Evolutionary conservation across 768 basidiomycete genomes (phyloP).

Genomic region (Pilatotrama ljubarskyi): DNA sequence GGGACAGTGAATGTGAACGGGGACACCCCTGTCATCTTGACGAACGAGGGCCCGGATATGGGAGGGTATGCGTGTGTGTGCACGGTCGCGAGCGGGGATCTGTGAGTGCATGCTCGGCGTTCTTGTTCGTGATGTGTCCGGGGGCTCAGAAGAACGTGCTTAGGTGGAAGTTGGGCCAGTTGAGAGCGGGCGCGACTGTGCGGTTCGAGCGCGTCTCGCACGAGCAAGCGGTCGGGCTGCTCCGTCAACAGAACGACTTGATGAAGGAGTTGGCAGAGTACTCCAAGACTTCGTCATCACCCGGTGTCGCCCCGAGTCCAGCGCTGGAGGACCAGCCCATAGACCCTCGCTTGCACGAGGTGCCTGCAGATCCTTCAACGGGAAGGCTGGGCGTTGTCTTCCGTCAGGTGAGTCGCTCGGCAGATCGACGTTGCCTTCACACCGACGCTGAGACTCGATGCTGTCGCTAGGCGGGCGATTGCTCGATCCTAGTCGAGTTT

Average conservation of each 20-base stretch:
- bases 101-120: conserved; percentile 36
- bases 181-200: conserved; percentile 56
- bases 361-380: conserved; percentile 16
- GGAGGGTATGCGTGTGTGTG: conserved; percentile 62
- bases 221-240: conserved; percentile 36
- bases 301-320: not conserved
- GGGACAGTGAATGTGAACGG: conserved; percentile 65
- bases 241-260: conserved; percentile 32
- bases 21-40: conserved; percentile 67
- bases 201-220: conserved; percentile 53
- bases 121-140: not conserved
- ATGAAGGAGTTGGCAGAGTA: conserved; percentile 26
- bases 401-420: conserved; percentile 46
- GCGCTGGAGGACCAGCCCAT: conserved; percentile 21
- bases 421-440: not conserved
- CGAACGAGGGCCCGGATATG: conserved; percentile 62
- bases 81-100: conserved; percentile 50
- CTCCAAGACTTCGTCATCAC: not conserved
- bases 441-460: not conserved
- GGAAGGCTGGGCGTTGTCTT: conserved; percentile 42
- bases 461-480: conserved; percentile 58
- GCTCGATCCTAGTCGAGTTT: conserved; percentile 63
- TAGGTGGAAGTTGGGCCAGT: conserved; percentile 71
- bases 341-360: conserved; percentile 42
- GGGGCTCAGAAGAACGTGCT: conserved; percentile 1